phyloP scores from a whole-genome alignment of 202 grass and related monocot species.

The Musa balbisiana region DNA sequence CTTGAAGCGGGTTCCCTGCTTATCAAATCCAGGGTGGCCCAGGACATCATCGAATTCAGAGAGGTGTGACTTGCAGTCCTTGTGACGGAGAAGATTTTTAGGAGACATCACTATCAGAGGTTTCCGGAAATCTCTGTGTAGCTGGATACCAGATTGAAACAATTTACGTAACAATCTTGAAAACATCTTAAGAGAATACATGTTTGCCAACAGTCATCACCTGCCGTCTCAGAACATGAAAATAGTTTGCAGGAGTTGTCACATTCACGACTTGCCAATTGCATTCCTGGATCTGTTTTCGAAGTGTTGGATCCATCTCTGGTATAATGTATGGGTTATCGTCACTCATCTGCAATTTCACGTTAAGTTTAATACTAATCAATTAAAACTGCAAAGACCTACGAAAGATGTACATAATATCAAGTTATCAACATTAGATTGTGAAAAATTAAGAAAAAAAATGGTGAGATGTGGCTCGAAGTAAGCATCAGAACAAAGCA shows the following conservation, averaged over 20 bases:
- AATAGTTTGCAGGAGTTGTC: constrained; percentile 94
- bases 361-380: constrained; percentile 14
- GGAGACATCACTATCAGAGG: constrained; percentile 95
- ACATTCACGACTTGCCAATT: constrained; percentile 98
- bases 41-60: constrained; percentile 88
- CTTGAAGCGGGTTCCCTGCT: constrained; percentile 96
- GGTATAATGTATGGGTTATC: constrained; percentile 92
- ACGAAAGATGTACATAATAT: constrained; percentile 21
- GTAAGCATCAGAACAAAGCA: too few species aligned
- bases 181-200: neutral
- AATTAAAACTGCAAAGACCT: constrained; percentile 10
- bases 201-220: constrained; percentile 22
- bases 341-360: constrained; percentile 72
- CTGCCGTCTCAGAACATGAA: constrained; percentile 91
- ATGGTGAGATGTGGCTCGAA: too few species aligned
- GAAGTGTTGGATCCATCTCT: constrained; percentile 84
- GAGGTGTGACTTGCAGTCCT: constrained; percentile 87
- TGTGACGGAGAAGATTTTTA: constrained; percentile 96
- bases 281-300: constrained; percentile 87
- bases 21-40: constrained; percentile 89
- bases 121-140: constrained; percentile 94
- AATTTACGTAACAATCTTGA: neutral
- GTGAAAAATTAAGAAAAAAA: neutral
- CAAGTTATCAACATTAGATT: neutral
- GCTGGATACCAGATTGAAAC: constrained; percentile 39